A percentile compares a stretch with the other conserved stretches of the same genome.
Evolutionary conservation across 768 basidiomycete species (phyloP).

Genomic region (Myochromella boudieri): DNA sequence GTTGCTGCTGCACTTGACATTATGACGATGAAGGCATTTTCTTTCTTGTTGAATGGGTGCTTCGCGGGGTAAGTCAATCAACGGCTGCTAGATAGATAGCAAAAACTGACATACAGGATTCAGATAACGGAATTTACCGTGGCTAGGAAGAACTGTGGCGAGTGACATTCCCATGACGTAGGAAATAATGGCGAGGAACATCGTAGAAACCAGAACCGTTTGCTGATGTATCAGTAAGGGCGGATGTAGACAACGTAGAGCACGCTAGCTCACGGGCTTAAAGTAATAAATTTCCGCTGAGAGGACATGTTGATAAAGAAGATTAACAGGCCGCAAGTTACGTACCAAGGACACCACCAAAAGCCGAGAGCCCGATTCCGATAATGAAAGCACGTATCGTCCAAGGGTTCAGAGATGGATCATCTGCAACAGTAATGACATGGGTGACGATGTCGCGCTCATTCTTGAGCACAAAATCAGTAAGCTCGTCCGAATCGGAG

Average conservation of each 20-base stretch:
- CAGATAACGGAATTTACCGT: conserved; percentile 45
- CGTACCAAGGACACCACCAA: conserved; percentile 50
- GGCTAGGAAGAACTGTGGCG: conserved; percentile 45
- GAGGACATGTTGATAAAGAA: conserved; percentile 11
- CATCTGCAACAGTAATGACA: conserved; percentile 45
- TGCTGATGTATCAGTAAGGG: conserved; percentile 45
- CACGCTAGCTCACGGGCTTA: conserved; percentile 43
- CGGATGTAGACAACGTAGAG: too few relatives aligned
- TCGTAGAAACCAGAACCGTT: conserved; percentile 49
- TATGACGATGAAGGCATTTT: conserved; percentile 57
- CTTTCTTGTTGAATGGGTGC: conserved; percentile 61
- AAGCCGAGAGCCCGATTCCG: conserved; percentile 44
- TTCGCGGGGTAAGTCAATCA: conserved; percentile 17
- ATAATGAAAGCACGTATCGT: conserved; percentile 47
- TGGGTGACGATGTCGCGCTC: conserved; percentile 49
- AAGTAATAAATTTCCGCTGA: conserved; percentile 61
- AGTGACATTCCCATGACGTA: conserved; percentile 48
- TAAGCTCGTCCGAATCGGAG: conserved; percentile 17
- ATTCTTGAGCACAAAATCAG: conserved; percentile 36
- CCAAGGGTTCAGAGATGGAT: conserved; percentile 44
- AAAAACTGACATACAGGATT: conserved; percentile 43
- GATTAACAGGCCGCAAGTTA: neutral
- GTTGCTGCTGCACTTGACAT: conserved; percentile 57
- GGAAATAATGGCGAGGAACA: conserved; percentile 53
- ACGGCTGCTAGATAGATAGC: neutral